Conservation (phyloP, 345 rosid species). For the Carallia pectinifolia region DNA sequence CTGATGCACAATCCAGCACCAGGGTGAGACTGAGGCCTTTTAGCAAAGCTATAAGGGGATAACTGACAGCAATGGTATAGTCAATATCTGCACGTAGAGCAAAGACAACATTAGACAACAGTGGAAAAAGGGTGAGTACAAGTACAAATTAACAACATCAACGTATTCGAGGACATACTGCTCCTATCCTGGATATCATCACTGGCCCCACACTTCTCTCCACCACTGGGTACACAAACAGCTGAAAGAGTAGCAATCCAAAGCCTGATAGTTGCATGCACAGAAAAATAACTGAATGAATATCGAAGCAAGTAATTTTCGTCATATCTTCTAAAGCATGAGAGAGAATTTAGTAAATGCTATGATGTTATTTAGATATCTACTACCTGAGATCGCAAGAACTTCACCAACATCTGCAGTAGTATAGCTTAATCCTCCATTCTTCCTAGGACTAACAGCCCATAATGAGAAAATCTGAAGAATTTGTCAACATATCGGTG, state of each 20-base stretch:
- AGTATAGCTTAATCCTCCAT: slow-evolving; percentile 45
- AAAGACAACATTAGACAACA: not conserved
- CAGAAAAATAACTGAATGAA: not conserved
- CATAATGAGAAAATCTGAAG: slow-evolving; percentile 52
- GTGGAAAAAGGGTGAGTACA: not conserved
- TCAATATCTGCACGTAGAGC: slow-evolving; percentile 33
- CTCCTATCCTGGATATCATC: slow-evolving; percentile 41
- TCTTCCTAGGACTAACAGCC: slow-evolving; percentile 50
- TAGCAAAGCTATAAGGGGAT: slow-evolving; percentile 42
- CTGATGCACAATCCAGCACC: slow-evolving; percentile 39
- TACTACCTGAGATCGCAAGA: slow-evolving; percentile 52
- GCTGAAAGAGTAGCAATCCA: slow-evolving; percentile 51
- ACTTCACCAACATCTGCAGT: slow-evolving; percentile 53
- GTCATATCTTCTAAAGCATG: too few relatives aligned
- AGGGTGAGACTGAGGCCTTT: slow-evolving; percentile 33
- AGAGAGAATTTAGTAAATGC: not conserved
- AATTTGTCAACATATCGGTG: not conserved
- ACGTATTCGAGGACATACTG: slow-evolving; percentile 25
- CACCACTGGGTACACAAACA: slow-evolving; percentile 40
- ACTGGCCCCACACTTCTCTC: slow-evolving; percentile 48
- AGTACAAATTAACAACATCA: not conserved
- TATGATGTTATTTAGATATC: not conserved
- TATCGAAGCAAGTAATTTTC: not conserved
- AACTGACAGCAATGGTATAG: slow-evolving; percentile 39
- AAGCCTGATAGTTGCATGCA: slow-evolving; percentile 27